Evolutionary conservation across 371 early-diverging fungal genomes (phyloP).

Genomic region (Mucor circinelloides): DNA sequence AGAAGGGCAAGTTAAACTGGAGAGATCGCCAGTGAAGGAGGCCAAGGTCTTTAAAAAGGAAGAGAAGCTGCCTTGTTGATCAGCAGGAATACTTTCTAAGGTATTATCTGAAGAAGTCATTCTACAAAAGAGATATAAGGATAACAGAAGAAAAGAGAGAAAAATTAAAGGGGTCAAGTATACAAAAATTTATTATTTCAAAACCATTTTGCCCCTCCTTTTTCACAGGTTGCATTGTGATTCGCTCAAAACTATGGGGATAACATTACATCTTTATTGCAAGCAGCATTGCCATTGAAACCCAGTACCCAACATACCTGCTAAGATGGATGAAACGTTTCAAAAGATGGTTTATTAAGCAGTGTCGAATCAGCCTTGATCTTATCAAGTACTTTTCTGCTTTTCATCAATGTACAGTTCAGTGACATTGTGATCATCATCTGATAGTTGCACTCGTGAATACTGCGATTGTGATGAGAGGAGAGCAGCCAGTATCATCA

Average conservation of each 20-base stretch:
- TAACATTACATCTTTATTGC: not conserved
- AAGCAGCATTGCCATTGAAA: not conserved
- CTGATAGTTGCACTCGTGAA: not conserved
- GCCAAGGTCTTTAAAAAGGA: constrained; percentile 74
- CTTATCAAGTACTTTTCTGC: not conserved
- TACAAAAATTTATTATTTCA: not conserved
- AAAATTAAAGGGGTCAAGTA: not conserved
- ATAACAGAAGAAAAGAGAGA: constrained; percentile 9
- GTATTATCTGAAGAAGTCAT: constrained; percentile 41
- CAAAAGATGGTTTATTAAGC: too few species aligned
- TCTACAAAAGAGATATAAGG: not conserved
- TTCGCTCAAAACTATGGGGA: constrained; percentile 1
- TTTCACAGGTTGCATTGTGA: not conserved
- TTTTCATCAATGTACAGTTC: not conserved
- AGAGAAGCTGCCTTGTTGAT: constrained; percentile 71
- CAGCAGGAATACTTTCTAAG: constrained; percentile 62
- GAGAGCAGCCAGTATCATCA: not conserved
- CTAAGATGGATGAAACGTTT: not conserved
- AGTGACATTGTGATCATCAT: not conserved
- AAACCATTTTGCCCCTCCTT: constrained; percentile 5
- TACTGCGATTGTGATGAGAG: not conserved
- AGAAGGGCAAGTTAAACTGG: constrained; percentile 77
- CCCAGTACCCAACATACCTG: not conserved
- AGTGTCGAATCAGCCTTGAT: not conserved
- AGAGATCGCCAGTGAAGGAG: constrained; percentile 82